Evolutionary conservation across 192 early-diverging fungal species (phyloP).

Genomic region (Diversispora epigaea): DNA sequence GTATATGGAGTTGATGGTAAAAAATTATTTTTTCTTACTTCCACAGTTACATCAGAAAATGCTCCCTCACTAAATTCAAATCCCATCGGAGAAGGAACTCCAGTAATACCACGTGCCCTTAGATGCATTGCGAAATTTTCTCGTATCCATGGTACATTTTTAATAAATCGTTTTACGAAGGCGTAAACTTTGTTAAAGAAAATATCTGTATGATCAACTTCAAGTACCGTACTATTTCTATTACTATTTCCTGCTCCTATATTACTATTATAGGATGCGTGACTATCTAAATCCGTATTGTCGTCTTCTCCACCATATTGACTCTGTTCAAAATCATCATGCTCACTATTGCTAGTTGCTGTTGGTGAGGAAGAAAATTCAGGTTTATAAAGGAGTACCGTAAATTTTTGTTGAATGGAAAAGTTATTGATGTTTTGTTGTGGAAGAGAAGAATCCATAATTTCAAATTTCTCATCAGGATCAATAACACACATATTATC

Average conservation of each 20-base stretch:
- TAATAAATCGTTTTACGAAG: background rate
- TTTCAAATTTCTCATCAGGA: constrained; percentile 5
- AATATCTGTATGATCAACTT: background rate
- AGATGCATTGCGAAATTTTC: background rate
- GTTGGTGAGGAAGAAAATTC: background rate
- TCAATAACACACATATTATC: background rate
- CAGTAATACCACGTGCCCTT: background rate
- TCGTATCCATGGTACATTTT: background rate
- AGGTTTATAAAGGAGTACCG: background rate
- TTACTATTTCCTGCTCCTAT: background rate
- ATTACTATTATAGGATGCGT: background rate
- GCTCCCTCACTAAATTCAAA: background rate
- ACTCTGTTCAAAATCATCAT: background rate
- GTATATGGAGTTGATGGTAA: background rate
- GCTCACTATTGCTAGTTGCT: background rate
- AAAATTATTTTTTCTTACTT: background rate
- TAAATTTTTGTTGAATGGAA: background rate
- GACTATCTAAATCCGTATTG: background rate
- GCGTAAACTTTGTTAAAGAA: constrained; percentile 6
- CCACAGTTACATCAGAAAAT: background rate
- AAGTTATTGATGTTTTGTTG: background rate
- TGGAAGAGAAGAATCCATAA: background rate
- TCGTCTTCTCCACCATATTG: background rate
- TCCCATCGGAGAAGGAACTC: background rate
- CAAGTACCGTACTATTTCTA: background rate